Evolutionary conservation across 345 rosid species (phyloP).

Genomic region (Rubroshorea leprosula): DNA sequence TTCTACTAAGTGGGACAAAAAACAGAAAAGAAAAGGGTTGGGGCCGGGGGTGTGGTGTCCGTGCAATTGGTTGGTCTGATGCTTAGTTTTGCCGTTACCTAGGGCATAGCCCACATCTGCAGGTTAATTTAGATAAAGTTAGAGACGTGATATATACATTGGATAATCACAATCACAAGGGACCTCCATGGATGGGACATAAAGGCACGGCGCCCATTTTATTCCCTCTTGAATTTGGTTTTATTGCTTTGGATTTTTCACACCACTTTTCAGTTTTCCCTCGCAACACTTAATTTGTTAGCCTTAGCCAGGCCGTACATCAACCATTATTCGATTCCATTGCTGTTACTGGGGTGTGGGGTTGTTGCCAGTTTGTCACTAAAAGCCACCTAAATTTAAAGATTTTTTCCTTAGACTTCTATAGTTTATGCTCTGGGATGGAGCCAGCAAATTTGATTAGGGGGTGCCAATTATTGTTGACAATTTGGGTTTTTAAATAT

Average conservation of each 20-base stretch:
- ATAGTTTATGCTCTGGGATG: too few species aligned
- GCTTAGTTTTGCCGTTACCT: background rate
- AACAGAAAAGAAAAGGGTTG: background rate
- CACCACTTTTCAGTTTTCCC: background rate
- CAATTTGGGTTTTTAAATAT: too few species aligned
- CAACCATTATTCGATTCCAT: too few species aligned
- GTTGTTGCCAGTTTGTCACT: too few species aligned
- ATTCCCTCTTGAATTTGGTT: background rate
- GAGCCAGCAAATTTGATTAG: too few species aligned
- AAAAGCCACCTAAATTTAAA: too few species aligned
- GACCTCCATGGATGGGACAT: background rate
- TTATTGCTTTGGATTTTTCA: background rate
- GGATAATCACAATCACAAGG: background rate
- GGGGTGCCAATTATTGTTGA: too few species aligned
- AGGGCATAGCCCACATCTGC: background rate
- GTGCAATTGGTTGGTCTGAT: background rate
- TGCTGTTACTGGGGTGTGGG: too few species aligned
- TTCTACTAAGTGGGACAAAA: too few species aligned
- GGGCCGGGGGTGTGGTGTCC: background rate
- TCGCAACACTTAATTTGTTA: background rate
- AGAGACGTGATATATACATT: background rate
- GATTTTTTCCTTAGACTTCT: too few species aligned
- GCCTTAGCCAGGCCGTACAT: too few species aligned
- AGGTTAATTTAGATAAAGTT: background rate
- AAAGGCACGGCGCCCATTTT: conserved; percentile 5